Conservation (phyloP, 2,329 filamentous ascomycete genomes). For the Colletotrichum sidae region DNA sequence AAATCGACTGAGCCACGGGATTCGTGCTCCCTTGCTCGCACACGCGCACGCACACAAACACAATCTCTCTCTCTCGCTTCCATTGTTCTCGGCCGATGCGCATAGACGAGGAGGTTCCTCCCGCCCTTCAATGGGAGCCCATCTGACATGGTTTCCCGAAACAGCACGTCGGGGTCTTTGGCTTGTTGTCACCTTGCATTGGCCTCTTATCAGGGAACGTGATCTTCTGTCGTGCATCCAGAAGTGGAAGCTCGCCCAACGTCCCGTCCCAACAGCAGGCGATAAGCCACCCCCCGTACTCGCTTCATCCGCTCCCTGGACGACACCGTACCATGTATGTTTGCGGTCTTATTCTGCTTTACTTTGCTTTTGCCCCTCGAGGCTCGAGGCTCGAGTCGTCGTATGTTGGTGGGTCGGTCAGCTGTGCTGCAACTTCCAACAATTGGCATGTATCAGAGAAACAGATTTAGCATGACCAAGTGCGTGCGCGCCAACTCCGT, state of each 20-base stretch:
- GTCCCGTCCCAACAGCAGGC: conserved; percentile 9
- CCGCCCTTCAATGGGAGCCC: conserved; percentile 1
- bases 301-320: conserved; percentile 9
- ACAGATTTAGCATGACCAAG: conserved; percentile 1
- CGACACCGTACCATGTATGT: neutral
- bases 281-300: conserved; percentile 13
- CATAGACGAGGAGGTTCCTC: neutral
- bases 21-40: too few species aligned
- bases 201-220: conserved; percentile 16
- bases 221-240: conserved; percentile 9
- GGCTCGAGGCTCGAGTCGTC: neutral
- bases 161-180: neutral
- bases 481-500: conserved; percentile 9
- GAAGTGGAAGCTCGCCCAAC: conserved; percentile 24
- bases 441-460: neutral
- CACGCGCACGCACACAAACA: too few species aligned
- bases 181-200: conserved; percentile 10
- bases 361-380: neutral
- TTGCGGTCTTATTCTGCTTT: neutral
- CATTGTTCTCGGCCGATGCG: conserved; percentile 4
- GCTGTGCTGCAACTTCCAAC: neutral
- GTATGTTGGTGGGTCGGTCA: conserved; percentile 15
- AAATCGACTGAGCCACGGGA: too few species aligned
- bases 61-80: neutral
- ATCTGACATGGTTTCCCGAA: conserved; percentile 14